A percentile compares a stretch with the other conserved stretches of the same genome.
These are phyloP conservation scores for Chrysanthemum makinoi DNA, from an alignment of 129 eudicot species.

Conservation along the genomic window DNA sequence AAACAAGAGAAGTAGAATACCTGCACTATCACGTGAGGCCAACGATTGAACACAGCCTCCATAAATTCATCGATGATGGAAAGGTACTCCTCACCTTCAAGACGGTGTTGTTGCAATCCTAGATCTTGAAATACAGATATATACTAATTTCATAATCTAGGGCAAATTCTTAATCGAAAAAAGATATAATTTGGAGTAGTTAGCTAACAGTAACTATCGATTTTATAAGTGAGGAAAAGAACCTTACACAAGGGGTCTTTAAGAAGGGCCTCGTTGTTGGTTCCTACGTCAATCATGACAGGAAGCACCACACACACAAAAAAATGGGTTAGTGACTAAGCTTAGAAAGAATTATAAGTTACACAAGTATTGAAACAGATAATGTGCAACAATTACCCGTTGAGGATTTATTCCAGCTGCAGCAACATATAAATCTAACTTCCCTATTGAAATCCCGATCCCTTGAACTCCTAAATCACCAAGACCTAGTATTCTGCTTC, in stretches of 20 bases:
- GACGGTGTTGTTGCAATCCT: slow-evolving; percentile 95
- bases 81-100: slow-evolving; percentile 90
- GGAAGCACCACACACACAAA: slow-evolving; percentile 65
- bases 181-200: background rate
- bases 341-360: slow-evolving; percentile 4
- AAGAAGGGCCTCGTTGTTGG: slow-evolving; percentile 89
- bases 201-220: background rate
- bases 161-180: background rate
- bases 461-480: slow-evolving; percentile 99
- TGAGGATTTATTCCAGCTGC: slow-evolving; percentile 99
- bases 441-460: slow-evolving; percentile 91
- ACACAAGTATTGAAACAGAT: slow-evolving; percentile 3
- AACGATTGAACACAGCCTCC: slow-evolving; percentile 93
- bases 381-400: slow-evolving; percentile 55
- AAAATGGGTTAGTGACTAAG: background rate
- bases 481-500: slow-evolving; percentile 90
- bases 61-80: slow-evolving; percentile 86
- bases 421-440: slow-evolving; percentile 94
- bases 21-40: slow-evolving; percentile 98
- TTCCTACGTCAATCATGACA: slow-evolving; percentile 96
- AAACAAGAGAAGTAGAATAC: slow-evolving; percentile 33
- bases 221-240: slow-evolving; percentile 16
- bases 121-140: slow-evolving; percentile 49
- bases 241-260: slow-evolving; percentile 78
- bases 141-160: background rate